Evolutionary conservation across 1,284 basidiomycete species (phyloP).

Genomic region (Peniophora sp.): DNA sequence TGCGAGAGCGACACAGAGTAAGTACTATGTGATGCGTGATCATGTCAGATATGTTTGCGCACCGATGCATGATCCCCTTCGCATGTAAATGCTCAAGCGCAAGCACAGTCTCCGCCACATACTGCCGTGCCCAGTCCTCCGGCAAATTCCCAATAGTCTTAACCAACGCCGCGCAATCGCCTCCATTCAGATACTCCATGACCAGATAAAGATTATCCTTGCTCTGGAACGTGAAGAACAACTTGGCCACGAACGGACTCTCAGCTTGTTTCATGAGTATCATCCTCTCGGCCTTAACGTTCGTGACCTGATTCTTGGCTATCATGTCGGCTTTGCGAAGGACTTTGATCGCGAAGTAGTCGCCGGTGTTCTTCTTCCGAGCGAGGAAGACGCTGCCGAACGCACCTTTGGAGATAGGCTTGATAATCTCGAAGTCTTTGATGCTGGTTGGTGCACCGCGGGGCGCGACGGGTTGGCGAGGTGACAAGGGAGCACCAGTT

Average conservation of each 20-base stretch:
- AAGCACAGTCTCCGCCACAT: constrained; percentile 92
- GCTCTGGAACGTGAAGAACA: constrained; percentile 99
- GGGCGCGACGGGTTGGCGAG: constrained; percentile 71
- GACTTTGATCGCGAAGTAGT: constrained; percentile 99
- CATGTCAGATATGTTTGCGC: constrained; percentile 19
- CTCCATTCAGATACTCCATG: constrained; percentile 98
- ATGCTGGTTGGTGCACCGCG: constrained; percentile 87
- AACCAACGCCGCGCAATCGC: constrained; percentile 94
- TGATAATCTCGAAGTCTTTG: constrained; percentile 99
- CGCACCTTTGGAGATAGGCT: constrained; percentile 98
- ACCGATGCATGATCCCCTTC: constrained; percentile 96
- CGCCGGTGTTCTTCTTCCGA: constrained; percentile 96
- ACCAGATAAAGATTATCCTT: constrained; percentile 97
- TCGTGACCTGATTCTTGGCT: constrained; percentile 99
- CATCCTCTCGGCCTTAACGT: constrained; percentile 98
- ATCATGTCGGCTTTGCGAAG: constrained; percentile 99
- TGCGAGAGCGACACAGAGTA: constrained; percentile 26
- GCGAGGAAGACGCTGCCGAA: constrained; percentile 98
- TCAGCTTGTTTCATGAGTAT: constrained; percentile 99
- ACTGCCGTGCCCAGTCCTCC: constrained; percentile 96
- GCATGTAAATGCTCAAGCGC: constrained; percentile 94
- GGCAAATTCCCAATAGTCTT: constrained; percentile 91
- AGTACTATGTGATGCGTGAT: neutral
- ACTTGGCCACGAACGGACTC: constrained; percentile 97
- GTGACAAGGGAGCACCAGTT: constrained; percentile 68